Percentiles rank a stretch among this genome's conserved stretches.
Conservation (phyloP, 1,139 yeast species). For the Yamadazyma sp. region DNA sequence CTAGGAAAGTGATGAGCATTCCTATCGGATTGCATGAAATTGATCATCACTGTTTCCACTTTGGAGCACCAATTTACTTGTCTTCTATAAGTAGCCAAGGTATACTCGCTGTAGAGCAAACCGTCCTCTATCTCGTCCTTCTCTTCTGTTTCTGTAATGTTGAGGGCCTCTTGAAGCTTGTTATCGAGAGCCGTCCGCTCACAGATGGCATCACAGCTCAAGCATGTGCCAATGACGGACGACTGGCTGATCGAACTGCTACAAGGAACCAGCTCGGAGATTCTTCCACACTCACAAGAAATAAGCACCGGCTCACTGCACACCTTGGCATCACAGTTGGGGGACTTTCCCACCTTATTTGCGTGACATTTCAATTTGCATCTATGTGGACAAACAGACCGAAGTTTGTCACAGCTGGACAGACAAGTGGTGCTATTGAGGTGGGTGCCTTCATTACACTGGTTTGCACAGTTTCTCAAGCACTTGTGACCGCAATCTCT, state of each 20-base stretch:
- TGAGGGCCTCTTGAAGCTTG: conserved; percentile 63
- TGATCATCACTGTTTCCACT: conserved; percentile 54
- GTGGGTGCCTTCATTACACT: conserved; percentile 33
- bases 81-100: conserved; percentile 42
- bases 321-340: conserved; percentile 34
- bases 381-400: conserved; percentile 60
- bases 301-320: conserved; percentile 54
- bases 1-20: conserved; percentile 61
- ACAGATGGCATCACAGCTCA: conserved; percentile 76
- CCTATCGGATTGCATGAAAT: conserved; percentile 41
- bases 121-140: conserved; percentile 2
- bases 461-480: conserved; percentile 51
- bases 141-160: conserved; percentile 6
- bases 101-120: conserved; percentile 39
- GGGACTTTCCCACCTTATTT: conserved; percentile 36
- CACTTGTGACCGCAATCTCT: conserved; percentile 76
- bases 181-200: conserved; percentile 57
- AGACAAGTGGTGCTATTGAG: conserved; percentile 46
- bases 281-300: conserved; percentile 66
- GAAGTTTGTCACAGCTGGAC: conserved; percentile 52
- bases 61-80: conserved; percentile 66
- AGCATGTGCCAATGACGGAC: conserved; percentile 29
- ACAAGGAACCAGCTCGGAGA: conserved; percentile 48
- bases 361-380: conserved; percentile 69
- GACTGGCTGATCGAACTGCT: conserved; percentile 41